Conservation (phyloP, 176 grass and related monocot species). For the Oryza meyeriana region DNA sequence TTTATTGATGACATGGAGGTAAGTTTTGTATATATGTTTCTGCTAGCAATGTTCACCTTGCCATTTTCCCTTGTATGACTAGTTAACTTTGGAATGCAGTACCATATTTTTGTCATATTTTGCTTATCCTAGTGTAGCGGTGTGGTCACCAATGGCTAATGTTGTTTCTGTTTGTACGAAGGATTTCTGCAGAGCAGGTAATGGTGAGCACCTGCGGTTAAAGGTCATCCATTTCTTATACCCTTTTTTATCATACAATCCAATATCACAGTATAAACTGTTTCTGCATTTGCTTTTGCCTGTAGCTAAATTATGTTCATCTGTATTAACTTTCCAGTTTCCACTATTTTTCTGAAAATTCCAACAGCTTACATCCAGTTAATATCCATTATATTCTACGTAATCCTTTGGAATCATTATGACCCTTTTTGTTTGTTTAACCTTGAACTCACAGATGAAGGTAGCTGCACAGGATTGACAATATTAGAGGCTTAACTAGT, state of each 20-base stretch:
- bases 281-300: constrained; percentile 17
- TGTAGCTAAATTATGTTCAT: constrained; percentile 9
- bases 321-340: constrained; percentile 8
- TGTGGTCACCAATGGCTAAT: constrained; percentile 9
- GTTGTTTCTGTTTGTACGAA: constrained; percentile 30
- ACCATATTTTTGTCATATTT: not conserved
- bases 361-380: not conserved
- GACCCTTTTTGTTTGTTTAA: constrained; percentile 3
- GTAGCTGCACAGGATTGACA: not conserved
- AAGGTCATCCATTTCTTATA: constrained; percentile 47
- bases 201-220: constrained; percentile 62
- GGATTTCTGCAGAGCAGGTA: constrained; percentile 62
- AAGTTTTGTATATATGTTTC: constrained; percentile 33
- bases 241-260: constrained; percentile 6
- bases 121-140: not conserved
- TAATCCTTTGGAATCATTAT: not conserved
- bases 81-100: not conserved
- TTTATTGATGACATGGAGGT: constrained; percentile 90
- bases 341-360: not conserved
- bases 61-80: constrained; percentile 4
- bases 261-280: not conserved
- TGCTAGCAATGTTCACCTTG: not conserved
- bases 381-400: not conserved
- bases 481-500: not conserved
- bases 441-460: not conserved